Evolutionary conservation across 2,329 filamentous ascomycete species (phyloP), one percentile per base, ranked within the genome.

Genomic region (Blastomyces gilchristii): DNA sequence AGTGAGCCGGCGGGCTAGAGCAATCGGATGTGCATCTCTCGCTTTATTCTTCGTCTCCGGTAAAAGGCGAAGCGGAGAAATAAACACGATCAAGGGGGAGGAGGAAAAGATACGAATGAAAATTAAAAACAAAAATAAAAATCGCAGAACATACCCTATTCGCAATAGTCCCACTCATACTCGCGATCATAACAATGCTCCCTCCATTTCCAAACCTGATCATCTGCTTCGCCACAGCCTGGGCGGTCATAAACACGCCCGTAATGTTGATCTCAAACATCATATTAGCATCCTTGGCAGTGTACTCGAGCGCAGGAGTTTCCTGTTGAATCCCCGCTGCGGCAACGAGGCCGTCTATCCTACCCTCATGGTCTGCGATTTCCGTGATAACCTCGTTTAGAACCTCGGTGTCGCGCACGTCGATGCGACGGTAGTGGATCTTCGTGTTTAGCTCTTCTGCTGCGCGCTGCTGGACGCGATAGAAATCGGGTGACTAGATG

Each of bases 291-390:
- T 86, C 83, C 70, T 84, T 81, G 61, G 81, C 78, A 1, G 80
- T 79, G 73, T 96, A 95, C 58, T 96, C 90, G 62, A 96, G 79
- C 1, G 92, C 91, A 0, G 89, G 77, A 0, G 86, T 91, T 77
- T 95, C 90, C 75, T 95, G 88, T 76, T 96, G 90, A 50, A 85
- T 78, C 0, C 86, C 87, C 0, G 87, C 87, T 0, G 86, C 86
- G 0, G 87, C 86, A 58, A 96, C 85, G 62, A 96, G 77, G 0
- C 91, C 91, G 71, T 96, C 90, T 65, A 96, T 76, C 18, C 88
- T 84, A 6, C 87, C 87, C 67, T 91, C 84, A 64, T 83, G 77
- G 60, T 85, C 80, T 18, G 85, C 89, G 67, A 96, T 94, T 12
- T 78, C 80, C 67, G 82, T 80, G 58, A 95, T 80, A 61, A 89